A percentile compares a stretch with the other conserved stretches of the same genome.
These are phyloP conservation scores for Takashimella tepidaria DNA, from an alignment of 1,284 basidiomycete genomes.

Conservation along the genomic window DNA sequence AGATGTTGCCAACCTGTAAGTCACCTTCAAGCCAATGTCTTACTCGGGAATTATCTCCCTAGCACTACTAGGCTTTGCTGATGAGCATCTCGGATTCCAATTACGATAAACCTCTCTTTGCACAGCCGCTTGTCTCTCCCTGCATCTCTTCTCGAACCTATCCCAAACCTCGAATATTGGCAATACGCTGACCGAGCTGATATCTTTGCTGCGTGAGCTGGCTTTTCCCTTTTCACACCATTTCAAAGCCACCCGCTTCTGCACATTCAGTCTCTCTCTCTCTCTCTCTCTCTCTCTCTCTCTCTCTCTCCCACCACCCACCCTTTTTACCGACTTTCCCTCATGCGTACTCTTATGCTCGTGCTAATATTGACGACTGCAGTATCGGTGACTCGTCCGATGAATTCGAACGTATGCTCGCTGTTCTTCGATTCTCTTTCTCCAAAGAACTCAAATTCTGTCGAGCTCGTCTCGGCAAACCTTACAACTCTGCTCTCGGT, in stretches of 20 bases:
- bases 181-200: constrained; percentile 92
- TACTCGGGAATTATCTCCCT: background rate
- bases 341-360: too few relatives aligned
- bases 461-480: constrained; percentile 86
- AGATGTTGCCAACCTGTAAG: constrained; percentile 83
- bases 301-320: background rate
- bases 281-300: background rate
- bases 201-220: constrained; percentile 74
- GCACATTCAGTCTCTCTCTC: background rate
- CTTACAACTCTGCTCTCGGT: constrained; percentile 89
- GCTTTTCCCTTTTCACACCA: too few relatives aligned
- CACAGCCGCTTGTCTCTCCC: constrained; percentile 78
- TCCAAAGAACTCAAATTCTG: constrained; percentile 95
- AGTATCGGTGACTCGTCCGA: constrained; percentile 82
- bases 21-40: constrained; percentile 16
- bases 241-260: background rate
- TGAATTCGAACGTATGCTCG: constrained; percentile 86
- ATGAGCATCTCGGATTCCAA: background rate
- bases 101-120: background rate
- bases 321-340: too few relatives aligned
- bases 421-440: constrained; percentile 80
- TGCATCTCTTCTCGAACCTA: constrained; percentile 80
- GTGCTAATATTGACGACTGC: constrained; percentile 44
- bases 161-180: constrained; percentile 94
- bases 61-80: constrained; percentile 2